Conservation (phyloP, 208 protist species). For the Wallacemonas collosoma region DNA sequence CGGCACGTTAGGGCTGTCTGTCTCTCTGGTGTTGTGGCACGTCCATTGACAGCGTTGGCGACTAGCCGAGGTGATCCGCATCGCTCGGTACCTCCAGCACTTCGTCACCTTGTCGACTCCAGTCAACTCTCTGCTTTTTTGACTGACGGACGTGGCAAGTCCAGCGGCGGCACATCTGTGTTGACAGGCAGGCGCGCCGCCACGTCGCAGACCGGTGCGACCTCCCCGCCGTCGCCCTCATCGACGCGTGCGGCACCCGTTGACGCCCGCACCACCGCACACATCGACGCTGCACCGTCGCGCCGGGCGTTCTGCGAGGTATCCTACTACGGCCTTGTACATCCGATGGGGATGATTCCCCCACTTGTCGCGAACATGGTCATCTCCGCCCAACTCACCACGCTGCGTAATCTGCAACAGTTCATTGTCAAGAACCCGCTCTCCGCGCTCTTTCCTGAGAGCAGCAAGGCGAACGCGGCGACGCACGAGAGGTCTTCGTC, state of each 20-base stretch:
- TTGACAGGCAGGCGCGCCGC: too few species aligned
- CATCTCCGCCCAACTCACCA: constrained; percentile 53
- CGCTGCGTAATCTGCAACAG: constrained; percentile 46
- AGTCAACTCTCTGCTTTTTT: neutral
- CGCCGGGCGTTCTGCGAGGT: constrained; percentile 40
- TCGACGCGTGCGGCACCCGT: too few species aligned
- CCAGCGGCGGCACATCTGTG: neutral
- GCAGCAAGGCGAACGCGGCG: neutral
- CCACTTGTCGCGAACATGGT: constrained; percentile 69
- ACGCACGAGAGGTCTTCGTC: neutral
- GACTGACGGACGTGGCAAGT: neutral
- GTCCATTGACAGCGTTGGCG: constrained; percentile 26
- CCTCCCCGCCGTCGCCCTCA: too few species aligned
- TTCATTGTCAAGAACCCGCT: constrained; percentile 52
- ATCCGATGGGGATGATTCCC: constrained; percentile 78
- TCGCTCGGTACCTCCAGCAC: neutral
- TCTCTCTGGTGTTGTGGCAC: constrained; percentile 63
- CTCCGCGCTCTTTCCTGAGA: constrained; percentile 12
- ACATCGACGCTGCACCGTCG: too few species aligned
- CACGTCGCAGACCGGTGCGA: too few species aligned
- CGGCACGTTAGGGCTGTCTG: constrained; percentile 72
- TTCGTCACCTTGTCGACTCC: constrained; percentile 11
- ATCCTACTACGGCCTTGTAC: constrained; percentile 71
- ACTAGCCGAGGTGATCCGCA: neutral
- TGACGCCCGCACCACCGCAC: too few species aligned